Conservation (phyloP, 805 yeast species). For the Ogataea glucozyma region DNA sequence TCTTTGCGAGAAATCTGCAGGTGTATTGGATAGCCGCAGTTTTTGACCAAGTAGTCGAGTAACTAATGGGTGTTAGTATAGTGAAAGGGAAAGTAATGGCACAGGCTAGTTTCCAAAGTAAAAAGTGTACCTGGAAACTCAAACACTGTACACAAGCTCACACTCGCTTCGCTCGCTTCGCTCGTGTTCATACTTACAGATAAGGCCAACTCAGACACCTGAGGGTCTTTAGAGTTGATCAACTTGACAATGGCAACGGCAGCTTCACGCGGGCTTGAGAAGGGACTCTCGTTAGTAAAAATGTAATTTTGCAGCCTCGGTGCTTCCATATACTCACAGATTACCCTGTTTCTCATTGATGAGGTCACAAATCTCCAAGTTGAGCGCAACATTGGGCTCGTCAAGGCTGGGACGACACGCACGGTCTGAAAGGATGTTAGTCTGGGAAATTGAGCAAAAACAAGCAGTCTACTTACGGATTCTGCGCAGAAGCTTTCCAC, state of each 20-base stretch:
- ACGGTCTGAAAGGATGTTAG: slow-evolving; percentile 48
- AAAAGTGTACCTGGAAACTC: not conserved
- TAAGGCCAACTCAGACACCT: slow-evolving; percentile 78
- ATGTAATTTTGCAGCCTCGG: too few relatives aligned
- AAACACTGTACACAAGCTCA: not conserved
- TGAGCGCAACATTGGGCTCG: slow-evolving; percentile 87
- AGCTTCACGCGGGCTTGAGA: slow-evolving; percentile 77
- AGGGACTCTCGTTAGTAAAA: too few relatives aligned
- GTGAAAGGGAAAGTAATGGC: too few relatives aligned
- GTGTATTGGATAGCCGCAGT: slow-evolving; percentile 97
- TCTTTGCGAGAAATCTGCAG: slow-evolving; percentile 93
- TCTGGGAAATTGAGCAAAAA: not conserved
- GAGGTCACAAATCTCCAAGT: slow-evolving; percentile 89
- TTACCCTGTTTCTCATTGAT: slow-evolving; percentile 91
- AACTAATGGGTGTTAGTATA: slow-evolving; percentile 24
- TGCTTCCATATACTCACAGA: slow-evolving; percentile 36
- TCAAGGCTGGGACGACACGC: slow-evolving; percentile 82
- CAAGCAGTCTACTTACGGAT: slow-evolving; percentile 36
- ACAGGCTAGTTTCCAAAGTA: not conserved
- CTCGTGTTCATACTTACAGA: slow-evolving; percentile 23
- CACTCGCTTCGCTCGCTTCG: not conserved
- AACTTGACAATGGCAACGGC: slow-evolving; percentile 81
- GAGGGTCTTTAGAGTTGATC: slow-evolving; percentile 80
- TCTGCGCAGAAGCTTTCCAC: slow-evolving; percentile 40
- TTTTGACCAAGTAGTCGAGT: slow-evolving; percentile 89